Evolutionary conservation across 768 basidiomycete genomes (phyloP).

Genomic region (Mycena galericulata): DNA sequence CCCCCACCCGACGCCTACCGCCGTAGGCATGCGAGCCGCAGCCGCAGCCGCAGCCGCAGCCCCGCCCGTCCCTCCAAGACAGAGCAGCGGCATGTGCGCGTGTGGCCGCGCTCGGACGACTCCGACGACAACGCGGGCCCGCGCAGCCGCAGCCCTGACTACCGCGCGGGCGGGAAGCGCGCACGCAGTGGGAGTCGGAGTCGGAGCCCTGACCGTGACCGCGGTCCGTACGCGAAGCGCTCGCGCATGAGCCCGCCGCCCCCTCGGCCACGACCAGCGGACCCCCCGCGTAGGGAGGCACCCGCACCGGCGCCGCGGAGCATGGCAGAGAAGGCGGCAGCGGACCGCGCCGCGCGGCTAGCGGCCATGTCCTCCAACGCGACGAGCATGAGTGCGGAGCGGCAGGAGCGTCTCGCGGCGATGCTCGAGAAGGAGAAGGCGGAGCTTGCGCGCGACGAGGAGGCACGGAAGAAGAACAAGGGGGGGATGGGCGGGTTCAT

Average conservation of each 20-base stretch:
- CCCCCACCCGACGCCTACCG: conserved; percentile 48
- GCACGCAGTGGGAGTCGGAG: conserved; percentile 54
- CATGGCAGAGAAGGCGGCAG: conserved; percentile 42
- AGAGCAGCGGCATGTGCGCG: conserved; percentile 48
- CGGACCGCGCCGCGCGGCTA: conserved; percentile 84
- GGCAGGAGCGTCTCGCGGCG: conserved; percentile 76
- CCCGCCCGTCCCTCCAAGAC: conserved; percentile 19
- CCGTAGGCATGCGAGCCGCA: conserved; percentile 46
- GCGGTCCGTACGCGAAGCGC: conserved; percentile 58
- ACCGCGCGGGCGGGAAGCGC: conserved; percentile 51
- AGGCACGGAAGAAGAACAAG: conserved; percentile 73
- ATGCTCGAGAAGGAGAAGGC: conserved; percentile 83
- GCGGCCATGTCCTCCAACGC: conserved; percentile 91
- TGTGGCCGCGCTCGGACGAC: conserved; percentile 65
- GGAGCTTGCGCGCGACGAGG: conserved; percentile 79
- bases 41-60: conserved; percentile 41
- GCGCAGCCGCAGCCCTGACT: conserved; percentile 25
- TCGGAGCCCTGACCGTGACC: conserved; percentile 46
- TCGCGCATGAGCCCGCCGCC: conserved; percentile 59
- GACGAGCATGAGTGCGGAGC: conserved; percentile 69
- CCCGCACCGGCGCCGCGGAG: conserved; percentile 23
- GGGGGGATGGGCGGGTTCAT: conserved; percentile 88
- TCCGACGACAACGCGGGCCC: conserved; percentile 55
- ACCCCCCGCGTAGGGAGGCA: conserved; percentile 21
- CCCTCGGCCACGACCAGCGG: conserved; percentile 32